Conservation (phyloP, 1,284 basidiomycete species). For the Lentinula novae-zelandiae region DNA sequence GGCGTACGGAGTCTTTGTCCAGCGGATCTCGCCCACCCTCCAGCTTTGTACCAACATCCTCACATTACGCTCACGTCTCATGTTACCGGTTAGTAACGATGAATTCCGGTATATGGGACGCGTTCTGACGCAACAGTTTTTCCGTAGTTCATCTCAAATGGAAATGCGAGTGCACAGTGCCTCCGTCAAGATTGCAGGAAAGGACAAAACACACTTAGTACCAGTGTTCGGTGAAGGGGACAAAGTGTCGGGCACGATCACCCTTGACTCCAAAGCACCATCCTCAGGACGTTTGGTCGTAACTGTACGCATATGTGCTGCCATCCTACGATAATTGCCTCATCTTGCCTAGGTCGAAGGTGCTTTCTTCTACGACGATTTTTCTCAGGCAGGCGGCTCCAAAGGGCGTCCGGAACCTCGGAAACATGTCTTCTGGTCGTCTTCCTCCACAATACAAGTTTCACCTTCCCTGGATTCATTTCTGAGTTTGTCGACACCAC, state of each 20-base stretch:
- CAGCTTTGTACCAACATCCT: slow-evolving; percentile 22
- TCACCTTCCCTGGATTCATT: slow-evolving; percentile 30
- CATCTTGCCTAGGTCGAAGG: slow-evolving; percentile 52
- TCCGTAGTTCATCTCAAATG: slow-evolving; percentile 48
- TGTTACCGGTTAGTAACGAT: slow-evolving; percentile 36
- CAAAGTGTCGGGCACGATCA: slow-evolving; percentile 53
- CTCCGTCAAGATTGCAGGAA: slow-evolving; percentile 43
- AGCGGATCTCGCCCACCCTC: slow-evolving; percentile 13
- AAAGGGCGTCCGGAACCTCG: slow-evolving; percentile 26
- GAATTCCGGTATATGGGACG: background rate
- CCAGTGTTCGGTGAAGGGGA: slow-evolving; percentile 62
- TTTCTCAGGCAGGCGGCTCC: slow-evolving; percentile 11
- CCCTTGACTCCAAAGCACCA: slow-evolving; percentile 47
- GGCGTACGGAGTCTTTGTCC: slow-evolving; percentile 12
- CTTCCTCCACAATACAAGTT: slow-evolving; percentile 43
- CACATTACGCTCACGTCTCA: slow-evolving; percentile 35
- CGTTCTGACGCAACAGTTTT: slow-evolving; percentile 2
- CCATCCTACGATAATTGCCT: slow-evolving; percentile 9
- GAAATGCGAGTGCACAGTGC: slow-evolving; percentile 60
- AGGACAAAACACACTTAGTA: slow-evolving; percentile 33
- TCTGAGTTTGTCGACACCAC: slow-evolving; percentile 22
- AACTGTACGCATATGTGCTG: slow-evolving; percentile 38
- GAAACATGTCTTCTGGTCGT: slow-evolving; percentile 57
- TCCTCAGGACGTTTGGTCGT: slow-evolving; percentile 55
- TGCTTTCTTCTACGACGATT: slow-evolving; percentile 44